These are phyloP conservation scores for Pyracantha coccinea DNA, from an alignment of 331 rosid genomes.

Conservation along the genomic window DNA sequence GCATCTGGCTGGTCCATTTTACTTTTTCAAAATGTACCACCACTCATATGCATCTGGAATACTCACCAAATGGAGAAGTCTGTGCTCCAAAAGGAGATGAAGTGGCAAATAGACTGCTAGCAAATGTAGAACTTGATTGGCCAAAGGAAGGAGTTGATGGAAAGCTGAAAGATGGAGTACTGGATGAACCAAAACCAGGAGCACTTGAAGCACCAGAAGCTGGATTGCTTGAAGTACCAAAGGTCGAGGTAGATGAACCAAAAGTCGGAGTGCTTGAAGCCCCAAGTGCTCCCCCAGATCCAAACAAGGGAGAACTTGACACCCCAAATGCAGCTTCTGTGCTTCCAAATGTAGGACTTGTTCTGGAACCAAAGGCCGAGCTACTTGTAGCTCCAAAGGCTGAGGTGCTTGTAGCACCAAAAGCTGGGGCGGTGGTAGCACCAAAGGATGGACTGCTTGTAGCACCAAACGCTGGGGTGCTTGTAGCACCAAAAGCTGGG, in stretches of 20 bases:
- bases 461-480: constrained; percentile 45
- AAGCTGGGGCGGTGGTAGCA: constrained; percentile 26
- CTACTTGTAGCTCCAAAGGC: constrained; percentile 34
- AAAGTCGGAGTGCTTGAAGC: constrained; percentile 33
- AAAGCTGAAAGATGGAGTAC: constrained; percentile 61
- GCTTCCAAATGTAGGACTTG: constrained; percentile 75
- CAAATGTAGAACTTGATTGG: constrained; percentile 68
- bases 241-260: constrained; percentile 27
- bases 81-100: constrained; percentile 76
- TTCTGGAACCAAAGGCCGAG: constrained; percentile 26
- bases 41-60: background rate
- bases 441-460: constrained; percentile 30
- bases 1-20: background rate
- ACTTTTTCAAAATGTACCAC: background rate
- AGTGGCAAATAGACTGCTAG: too few relatives aligned
- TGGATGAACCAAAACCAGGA: constrained; percentile 71
- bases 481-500: constrained; percentile 19
- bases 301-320: constrained; percentile 49
- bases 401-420: constrained; percentile 33
- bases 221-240: constrained; percentile 46
- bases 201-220: constrained; percentile 51
- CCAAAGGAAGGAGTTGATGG: constrained; percentile 58
- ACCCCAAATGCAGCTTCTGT: constrained; percentile 53
- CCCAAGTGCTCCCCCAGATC: constrained; percentile 59
- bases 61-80: constrained; percentile 81